Evolutionary conservation across 1,139 yeast genomes (phyloP).

Genomic region (Saccharomyces pastorianus): DNA sequence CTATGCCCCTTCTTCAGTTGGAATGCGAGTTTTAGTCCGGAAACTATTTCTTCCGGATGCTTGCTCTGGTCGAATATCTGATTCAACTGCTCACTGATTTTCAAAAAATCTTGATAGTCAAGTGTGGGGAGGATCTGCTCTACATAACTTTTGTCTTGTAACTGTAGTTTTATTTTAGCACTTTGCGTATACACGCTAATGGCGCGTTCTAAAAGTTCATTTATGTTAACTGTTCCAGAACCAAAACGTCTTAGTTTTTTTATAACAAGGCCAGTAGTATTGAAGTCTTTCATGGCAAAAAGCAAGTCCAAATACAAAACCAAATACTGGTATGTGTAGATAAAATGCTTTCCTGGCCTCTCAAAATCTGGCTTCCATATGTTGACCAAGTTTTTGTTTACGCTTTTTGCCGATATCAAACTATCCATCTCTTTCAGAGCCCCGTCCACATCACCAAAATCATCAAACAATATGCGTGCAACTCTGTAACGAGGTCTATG

Average conservation of each 20-base stretch:
- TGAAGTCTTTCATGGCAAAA: conserved; percentile 47
- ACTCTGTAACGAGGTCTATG: conserved; percentile 74
- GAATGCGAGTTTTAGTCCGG: conserved; percentile 22
- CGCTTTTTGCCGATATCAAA: conserved; percentile 58
- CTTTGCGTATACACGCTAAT: conserved; percentile 18
- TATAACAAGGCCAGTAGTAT: conserved; percentile 49
- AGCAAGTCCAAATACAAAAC: conserved; percentile 54
- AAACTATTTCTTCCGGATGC: conserved; percentile 15
- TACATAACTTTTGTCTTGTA: conserved; percentile 24
- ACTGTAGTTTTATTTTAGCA: conserved; percentile 12
- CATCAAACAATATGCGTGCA: conserved; percentile 55
- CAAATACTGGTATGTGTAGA: conserved; percentile 65
- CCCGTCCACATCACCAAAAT: conserved; percentile 41
- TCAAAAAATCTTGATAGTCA: conserved; percentile 20
- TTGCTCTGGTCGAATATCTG: conserved; percentile 13
- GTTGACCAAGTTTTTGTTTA: conserved; percentile 64
- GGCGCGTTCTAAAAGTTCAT: conserved; percentile 25
- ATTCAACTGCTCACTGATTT: conserved; percentile 17
- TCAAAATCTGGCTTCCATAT: conserved; percentile 94
- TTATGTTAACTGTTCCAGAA: conserved; percentile 49
- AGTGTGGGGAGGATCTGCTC: conserved; percentile 24
- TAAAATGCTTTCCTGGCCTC: conserved; percentile 87
- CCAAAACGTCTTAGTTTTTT: conserved; percentile 70
- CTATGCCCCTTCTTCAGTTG: conserved; percentile 29
- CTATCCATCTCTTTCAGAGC: conserved; percentile 61